Conservation (phyloP, 2,329 filamentous ascomycete species). For the Talaromyces sp. region DNA sequence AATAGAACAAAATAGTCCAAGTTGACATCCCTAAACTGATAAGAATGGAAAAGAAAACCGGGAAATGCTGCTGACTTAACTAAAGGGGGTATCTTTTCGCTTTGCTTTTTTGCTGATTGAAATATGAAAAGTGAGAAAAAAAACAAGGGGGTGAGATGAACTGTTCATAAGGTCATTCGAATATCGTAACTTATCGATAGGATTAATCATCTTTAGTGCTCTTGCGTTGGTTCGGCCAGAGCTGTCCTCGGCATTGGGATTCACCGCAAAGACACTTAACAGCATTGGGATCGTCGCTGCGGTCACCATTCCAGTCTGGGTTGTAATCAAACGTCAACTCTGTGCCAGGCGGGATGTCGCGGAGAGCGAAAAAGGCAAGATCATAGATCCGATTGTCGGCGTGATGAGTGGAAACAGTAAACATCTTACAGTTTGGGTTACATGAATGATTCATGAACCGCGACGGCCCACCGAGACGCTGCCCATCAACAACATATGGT, state of each 20-base stretch:
- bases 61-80: neutral
- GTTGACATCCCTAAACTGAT: neutral
- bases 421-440: constrained; percentile 42
- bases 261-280: constrained; percentile 42
- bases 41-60: neutral
- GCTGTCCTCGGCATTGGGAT: constrained; percentile 36
- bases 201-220: constrained; percentile 15
- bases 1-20: neutral
- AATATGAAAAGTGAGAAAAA: neutral
- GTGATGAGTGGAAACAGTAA: constrained; percentile 37
- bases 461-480: constrained; percentile 36
- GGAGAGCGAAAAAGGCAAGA: constrained; percentile 43
- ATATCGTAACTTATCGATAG: neutral
- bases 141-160: neutral
- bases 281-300: constrained; percentile 27
- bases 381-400: constrained; percentile 38
- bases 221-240: constrained; percentile 39
- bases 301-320: constrained; percentile 21
- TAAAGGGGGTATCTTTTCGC: neutral
- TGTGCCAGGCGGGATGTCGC: constrained; percentile 34
- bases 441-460: constrained; percentile 47
- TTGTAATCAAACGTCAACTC: constrained; percentile 47
- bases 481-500: constrained; percentile 39
- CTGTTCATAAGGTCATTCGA: neutral
- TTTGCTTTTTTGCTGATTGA: neutral